phyloP scores from a whole-genome alignment of 208 protist species.

The Trichomonas tenax region DNA sequence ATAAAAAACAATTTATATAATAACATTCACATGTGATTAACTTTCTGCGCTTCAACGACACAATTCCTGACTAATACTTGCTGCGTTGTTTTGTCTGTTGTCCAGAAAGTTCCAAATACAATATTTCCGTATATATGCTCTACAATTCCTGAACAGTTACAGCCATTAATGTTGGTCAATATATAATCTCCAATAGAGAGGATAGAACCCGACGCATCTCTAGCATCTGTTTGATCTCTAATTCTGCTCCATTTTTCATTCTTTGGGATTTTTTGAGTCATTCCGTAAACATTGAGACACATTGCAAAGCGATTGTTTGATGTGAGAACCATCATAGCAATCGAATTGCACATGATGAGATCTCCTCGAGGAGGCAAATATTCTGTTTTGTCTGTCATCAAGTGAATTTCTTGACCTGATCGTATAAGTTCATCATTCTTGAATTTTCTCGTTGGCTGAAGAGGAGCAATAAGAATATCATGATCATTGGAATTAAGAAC shows the following conservation, averaged over 20 bases:
- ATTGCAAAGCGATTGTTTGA: neutral
- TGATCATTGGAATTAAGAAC: neutral
- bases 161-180: neutral
- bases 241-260: neutral
- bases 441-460: neutral
- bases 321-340: neutral
- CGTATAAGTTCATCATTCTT: neutral
- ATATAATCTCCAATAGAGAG: neutral
- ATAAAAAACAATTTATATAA: too few relatives aligned
- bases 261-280: neutral
- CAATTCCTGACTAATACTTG: too few relatives aligned
- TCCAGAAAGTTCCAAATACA: neutral
- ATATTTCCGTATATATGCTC: neutral
- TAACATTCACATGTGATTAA: too few relatives aligned
- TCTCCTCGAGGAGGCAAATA: neutral
- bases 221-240: neutral
- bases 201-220: neutral
- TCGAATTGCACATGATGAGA: neutral
- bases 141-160: neutral
- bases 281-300: neutral
- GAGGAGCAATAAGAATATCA: neutral
- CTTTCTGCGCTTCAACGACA: too few relatives aligned
- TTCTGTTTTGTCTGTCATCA: neutral
- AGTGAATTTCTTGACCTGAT: neutral
- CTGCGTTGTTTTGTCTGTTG: too few relatives aligned